phyloP scores from a whole-genome alignment of 148 eudicot species.

The Silene conica region DNA sequence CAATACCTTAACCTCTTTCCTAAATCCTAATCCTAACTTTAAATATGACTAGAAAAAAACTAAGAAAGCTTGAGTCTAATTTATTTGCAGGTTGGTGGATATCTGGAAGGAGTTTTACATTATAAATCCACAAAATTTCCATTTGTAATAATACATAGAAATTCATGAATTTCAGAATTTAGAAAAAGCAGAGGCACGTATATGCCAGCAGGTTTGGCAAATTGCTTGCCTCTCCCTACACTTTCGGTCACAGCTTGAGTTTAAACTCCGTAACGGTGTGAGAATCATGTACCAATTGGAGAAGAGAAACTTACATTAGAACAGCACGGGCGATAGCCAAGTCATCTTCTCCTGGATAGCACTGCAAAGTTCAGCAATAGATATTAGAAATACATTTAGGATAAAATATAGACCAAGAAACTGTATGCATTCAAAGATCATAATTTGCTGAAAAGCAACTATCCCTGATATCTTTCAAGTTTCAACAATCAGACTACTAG shows the following conservation, averaged over 20 bases:
- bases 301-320: slow-evolving; percentile 51
- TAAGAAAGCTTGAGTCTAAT: background rate
- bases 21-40: background rate
- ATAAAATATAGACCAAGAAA: background rate
- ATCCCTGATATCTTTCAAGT: background rate
- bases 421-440: background rate
- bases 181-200: background rate
- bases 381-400: background rate
- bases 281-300: background rate
- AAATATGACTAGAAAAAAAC: background rate
- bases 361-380: slow-evolving; percentile 45
- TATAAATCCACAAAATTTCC: background rate
- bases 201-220: no score
- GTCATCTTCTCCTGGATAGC: slow-evolving; percentile 97
- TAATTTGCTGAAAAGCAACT: background rate
- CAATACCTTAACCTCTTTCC: background rate
- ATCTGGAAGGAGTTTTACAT: background rate
- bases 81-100: background rate
- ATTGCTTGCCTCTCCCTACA: background rate
- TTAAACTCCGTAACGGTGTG: background rate
- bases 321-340: slow-evolving; percentile 85
- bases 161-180: background rate
- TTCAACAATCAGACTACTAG: background rate
- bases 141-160: background rate
- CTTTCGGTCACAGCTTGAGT: background rate